Conservation (phyloP, 441 rosid species). For the Theobroma grandiflorum region DNA sequence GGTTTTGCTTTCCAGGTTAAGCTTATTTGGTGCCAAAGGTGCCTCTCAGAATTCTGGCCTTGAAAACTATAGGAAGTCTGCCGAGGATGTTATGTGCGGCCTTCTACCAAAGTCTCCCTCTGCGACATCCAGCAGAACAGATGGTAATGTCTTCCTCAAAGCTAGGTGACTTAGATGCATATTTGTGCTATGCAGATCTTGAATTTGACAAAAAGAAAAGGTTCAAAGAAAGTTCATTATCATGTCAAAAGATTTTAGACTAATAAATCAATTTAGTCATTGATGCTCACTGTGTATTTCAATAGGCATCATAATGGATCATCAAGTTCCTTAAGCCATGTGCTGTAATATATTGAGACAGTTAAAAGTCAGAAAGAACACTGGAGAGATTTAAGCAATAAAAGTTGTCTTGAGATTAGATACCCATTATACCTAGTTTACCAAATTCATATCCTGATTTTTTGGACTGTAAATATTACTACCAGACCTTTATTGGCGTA, state of each 20-base stretch:
- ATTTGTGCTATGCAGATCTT: slow-evolving; percentile 6
- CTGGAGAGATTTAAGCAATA: neutral
- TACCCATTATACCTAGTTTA: neutral
- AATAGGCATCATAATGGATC: neutral
- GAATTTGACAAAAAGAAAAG: neutral
- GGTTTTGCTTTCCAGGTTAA: slow-evolving; percentile 85
- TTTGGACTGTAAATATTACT: slow-evolving; percentile 7
- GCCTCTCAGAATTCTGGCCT: slow-evolving; percentile 66
- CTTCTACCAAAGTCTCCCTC: slow-evolving; percentile 91
- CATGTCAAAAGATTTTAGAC: slow-evolving; percentile 3
- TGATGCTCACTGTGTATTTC: neutral
- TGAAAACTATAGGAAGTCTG: slow-evolving; percentile 70
- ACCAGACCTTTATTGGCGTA: neutral
- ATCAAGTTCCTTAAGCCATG: neutral
- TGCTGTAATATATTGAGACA: neutral
- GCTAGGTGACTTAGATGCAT: neutral
- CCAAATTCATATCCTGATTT: slow-evolving; percentile 6
- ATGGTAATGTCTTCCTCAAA: slow-evolving; percentile 45
- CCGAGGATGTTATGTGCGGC: slow-evolving; percentile 94
- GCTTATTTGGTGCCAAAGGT: slow-evolving; percentile 72
- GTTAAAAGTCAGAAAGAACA: neutral
- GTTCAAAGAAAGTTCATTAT: neutral
- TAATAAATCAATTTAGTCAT: neutral
- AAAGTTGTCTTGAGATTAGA: slow-evolving; percentile 5
- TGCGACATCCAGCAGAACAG: slow-evolving; percentile 84